Percentiles rank a stretch among this genome's conserved stretches.
These are phyloP conservation scores for Samsoniella hepiali DNA, from an alignment of 2,329 filamentous ascomycete species.

Conservation along the genomic window DNA sequence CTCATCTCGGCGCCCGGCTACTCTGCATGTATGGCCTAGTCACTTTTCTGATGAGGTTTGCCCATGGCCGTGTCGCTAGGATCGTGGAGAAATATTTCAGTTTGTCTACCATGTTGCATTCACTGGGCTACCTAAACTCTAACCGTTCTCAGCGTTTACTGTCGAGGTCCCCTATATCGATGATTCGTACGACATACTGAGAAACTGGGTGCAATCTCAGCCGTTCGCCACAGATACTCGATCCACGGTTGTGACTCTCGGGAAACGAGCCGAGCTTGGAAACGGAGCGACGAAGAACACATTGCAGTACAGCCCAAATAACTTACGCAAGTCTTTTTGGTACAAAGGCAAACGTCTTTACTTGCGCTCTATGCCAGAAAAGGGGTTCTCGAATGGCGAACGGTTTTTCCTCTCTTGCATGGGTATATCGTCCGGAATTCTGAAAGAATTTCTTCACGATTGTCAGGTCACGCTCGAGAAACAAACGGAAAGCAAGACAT, in stretches of 20 bases:
- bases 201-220: slow-evolving; percentile 5
- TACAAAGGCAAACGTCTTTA: slow-evolving; percentile 20
- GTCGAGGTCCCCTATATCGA: slow-evolving; percentile 17
- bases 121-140: background rate
- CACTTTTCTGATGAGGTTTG: slow-evolving; percentile 7
- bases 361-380: slow-evolving; percentile 15
- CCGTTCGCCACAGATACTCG: background rate
- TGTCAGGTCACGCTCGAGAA: slow-evolving; percentile 30
- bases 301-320: slow-evolving; percentile 4
- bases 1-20: slow-evolving; percentile 4
- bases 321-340: slow-evolving; percentile 18
- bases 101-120: background rate
- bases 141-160: slow-evolving; percentile 23
- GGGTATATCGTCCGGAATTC: slow-evolving; percentile 22
- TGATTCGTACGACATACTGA: slow-evolving; percentile 4
- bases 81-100: slow-evolving; percentile 15
- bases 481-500: slow-evolving; percentile 28
- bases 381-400: slow-evolving; percentile 19
- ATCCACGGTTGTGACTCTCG: background rate
- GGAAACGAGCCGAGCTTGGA: background rate
- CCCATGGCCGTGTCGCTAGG: background rate
- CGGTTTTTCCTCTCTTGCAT: slow-evolving; percentile 27
- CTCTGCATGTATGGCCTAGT: slow-evolving; percentile 10
- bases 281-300: slow-evolving; percentile 2
- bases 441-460: slow-evolving; percentile 31